Evolutionary conservation across 768 basidiomycete species (phyloP), one percentile per base, ranked within the genome.

Genomic region (Infundibulicybe gibba): DNA sequence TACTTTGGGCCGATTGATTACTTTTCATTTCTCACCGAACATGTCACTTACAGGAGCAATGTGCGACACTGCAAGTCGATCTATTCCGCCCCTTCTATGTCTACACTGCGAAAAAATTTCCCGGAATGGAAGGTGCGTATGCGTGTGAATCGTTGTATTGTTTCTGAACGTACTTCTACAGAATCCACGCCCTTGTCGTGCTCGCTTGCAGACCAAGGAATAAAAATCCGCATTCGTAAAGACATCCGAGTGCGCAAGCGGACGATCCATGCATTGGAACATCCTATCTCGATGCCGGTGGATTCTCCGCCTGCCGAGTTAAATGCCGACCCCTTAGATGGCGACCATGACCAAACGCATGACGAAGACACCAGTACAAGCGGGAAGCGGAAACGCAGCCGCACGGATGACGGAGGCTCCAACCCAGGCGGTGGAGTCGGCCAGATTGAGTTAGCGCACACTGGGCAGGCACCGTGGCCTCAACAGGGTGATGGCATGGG

Each of bases 71-170:
- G 93, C 70, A 90, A 90, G 59, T 87, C 86, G 0, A 91, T 93
- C 48, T 88, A 85, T 65, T 93, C 91, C 0, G 80, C 84, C 81
- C 89, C 0, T 97, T 97, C 66, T 92, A 94, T 52, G 94, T 97
- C 10, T 97, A 93, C 63, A 93, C 93, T 0, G 90, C 92, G 13
- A 97, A 97, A 76, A 93, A 94, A 66, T 97, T 95, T 61, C 93
- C 94, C 0, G 93, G 94, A 19, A 94, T 94, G 90, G 90, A 92
- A 75, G 86, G 92, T 90, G 53, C 19, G 81, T 66, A 9, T 34
- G 20, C 33, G 41, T 40, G 13, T 20, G 16, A 16, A 40, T 40
- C 39, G 19, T 38, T 16, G 8, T 30, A 19, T 40, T 35, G 30
- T 33, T 11, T 10, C 32, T 25, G 3, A 25, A 2, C 32, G n/a